phyloP scores from a whole-genome alignment of 495 filamentous ascomycete genomes.

The Neurospora sp. region DNA sequence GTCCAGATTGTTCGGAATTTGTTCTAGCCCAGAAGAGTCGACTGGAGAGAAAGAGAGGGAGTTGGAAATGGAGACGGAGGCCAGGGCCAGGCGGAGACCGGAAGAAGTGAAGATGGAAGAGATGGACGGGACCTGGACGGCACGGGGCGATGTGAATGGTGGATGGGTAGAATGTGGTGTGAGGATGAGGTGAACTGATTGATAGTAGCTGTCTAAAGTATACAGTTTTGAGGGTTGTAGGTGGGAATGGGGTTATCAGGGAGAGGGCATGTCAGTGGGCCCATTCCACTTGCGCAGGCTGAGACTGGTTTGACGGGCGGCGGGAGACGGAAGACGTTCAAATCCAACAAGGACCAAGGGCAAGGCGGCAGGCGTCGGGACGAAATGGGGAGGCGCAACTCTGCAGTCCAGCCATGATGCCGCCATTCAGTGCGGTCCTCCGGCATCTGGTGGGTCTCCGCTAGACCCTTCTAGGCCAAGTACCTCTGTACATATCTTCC shows the following conservation, averaged over 20 bases:
- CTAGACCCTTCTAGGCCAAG: neutral
- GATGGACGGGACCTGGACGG: slow-evolving; percentile 12
- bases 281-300: neutral
- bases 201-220: neutral
- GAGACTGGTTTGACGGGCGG: slow-evolving; percentile 6
- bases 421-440: neutral
- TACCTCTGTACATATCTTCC: neutral
- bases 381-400: slow-evolving; percentile 18
- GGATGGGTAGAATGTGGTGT: slow-evolving; percentile 9
- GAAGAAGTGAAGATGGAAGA: slow-evolving; percentile 8
- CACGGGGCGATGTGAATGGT: slow-evolving; percentile 12
- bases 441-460: neutral
- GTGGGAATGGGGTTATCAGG: neutral
- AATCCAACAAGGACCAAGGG: slow-evolving; percentile 5
- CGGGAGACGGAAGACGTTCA: slow-evolving; percentile 23
- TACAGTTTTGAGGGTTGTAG: neutral
- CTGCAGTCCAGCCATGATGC: neutral
- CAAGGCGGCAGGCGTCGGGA: slow-evolving; percentile 22
- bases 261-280: neutral
- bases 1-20: neutral
- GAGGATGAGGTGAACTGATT: slow-evolving; percentile 9
- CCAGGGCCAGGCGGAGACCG: neutral
- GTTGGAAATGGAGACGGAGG: slow-evolving; percentile 4
- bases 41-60: slow-evolving; percentile 3
- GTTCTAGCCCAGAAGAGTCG: neutral